Evolutionary conservation across 106 monocot genomes (phyloP).

Genomic region (Apostasia shenzhenica): DNA sequence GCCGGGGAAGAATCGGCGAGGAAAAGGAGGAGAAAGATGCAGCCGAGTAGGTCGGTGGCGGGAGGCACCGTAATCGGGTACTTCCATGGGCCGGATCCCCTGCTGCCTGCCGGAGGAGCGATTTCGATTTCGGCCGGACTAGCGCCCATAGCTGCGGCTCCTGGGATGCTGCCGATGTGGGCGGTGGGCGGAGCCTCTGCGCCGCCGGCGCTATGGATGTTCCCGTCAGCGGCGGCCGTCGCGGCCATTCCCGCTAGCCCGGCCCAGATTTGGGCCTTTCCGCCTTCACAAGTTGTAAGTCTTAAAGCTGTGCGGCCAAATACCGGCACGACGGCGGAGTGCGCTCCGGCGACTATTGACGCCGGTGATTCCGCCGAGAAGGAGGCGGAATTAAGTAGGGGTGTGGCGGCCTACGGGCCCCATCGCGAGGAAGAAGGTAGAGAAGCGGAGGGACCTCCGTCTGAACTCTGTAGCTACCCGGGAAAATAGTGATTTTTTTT

Average conservation of each 20-base stretch:
- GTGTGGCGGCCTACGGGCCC: conserved; percentile 1
- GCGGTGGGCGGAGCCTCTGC: conserved; percentile 4
- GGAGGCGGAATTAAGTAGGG: neutral
- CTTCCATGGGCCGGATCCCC: neutral
- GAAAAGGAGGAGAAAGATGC: conserved; percentile 18
- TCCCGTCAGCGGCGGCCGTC: conserved; percentile 11
- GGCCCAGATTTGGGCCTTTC: conserved; percentile 27
- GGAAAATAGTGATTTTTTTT: too few relatives aligned
- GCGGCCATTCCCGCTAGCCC: conserved; percentile 2
- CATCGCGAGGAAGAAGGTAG: neutral
- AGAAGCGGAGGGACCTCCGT: too few relatives aligned
- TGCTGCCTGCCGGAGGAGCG: conserved; percentile 1
- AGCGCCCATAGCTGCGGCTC: conserved; percentile 18
- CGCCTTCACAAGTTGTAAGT: neutral
- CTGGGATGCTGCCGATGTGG: conserved; percentile 26
- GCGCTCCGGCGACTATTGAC: neutral
- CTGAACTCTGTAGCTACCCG: too few relatives aligned
- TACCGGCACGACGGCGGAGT: neutral
- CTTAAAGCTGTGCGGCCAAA: conserved; percentile 9
- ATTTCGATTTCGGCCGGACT: conserved; percentile 20
- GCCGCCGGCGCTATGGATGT: conserved; percentile 21
- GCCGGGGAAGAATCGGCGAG: neutral
- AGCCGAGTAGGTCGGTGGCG: conserved; percentile 7
- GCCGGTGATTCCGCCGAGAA: neutral
- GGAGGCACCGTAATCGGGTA: neutral